Conservation (phyloP, 2,329 filamentous ascomycete genomes). For the Trichophyton rubrum region DNA sequence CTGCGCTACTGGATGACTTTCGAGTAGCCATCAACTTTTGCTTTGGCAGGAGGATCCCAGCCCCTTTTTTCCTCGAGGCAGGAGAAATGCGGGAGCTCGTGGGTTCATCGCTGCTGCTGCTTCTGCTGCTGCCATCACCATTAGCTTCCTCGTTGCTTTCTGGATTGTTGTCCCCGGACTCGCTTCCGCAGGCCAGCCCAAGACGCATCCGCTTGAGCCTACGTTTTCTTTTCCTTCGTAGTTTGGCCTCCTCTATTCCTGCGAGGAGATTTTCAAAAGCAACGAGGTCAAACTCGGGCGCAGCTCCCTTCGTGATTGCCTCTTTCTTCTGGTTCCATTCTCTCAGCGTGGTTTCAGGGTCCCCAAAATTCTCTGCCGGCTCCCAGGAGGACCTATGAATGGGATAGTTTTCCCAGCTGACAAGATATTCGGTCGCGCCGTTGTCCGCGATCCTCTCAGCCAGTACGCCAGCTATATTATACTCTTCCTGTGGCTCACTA, state of each 20-base stretch:
- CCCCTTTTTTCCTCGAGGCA: neutral
- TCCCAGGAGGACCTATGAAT: conserved; percentile 47
- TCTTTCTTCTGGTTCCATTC: conserved; percentile 30
- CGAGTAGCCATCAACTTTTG: neutral
- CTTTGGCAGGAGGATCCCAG: neutral
- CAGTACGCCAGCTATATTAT: conserved; percentile 43
- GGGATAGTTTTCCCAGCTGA: conserved; percentile 52
- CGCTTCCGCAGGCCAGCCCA: conserved; percentile 7
- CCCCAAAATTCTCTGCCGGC: conserved; percentile 31
- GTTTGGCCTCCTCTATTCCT: conserved; percentile 14
- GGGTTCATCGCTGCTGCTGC: neutral
- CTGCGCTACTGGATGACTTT: neutral
- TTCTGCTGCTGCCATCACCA: neutral
- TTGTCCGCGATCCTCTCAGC: conserved; percentile 30
- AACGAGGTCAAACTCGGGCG: conserved; percentile 23
- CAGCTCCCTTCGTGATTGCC: conserved; percentile 21
- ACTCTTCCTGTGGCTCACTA: conserved; percentile 38
- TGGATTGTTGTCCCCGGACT: neutral
- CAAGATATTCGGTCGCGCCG: conserved; percentile 40
- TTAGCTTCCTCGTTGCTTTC: too few species aligned
- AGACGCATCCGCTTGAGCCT: conserved; percentile 20
- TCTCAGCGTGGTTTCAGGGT: conserved; percentile 25
- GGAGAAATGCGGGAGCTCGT: neutral
- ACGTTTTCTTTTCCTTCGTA: conserved; percentile 20
- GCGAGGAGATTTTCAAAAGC: conserved; percentile 20